phyloP scores from a whole-genome alignment of 805 yeast species.

The Ogataea glucozyma region DNA sequence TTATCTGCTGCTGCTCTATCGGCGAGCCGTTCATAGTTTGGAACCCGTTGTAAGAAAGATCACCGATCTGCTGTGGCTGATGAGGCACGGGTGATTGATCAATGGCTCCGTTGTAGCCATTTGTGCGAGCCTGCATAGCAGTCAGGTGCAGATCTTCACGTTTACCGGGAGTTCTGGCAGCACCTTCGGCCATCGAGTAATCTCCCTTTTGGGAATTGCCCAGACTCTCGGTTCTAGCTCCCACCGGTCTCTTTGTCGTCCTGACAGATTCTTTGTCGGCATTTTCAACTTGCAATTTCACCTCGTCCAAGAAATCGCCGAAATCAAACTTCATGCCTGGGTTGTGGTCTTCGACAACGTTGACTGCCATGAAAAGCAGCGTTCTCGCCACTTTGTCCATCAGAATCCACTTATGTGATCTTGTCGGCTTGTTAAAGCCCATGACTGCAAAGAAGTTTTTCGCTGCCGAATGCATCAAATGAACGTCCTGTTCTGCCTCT shows the following conservation, averaged over 20 bases:
- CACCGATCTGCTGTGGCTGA: neutral
- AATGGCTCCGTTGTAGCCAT: neutral
- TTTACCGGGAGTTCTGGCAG: no score
- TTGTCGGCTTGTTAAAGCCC: conserved; percentile 2
- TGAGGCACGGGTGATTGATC: neutral
- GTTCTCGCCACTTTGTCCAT: conserved; percentile 22
- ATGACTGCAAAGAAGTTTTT: conserved; percentile 19
- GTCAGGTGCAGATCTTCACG: no score
- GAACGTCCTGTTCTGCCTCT: conserved; percentile 25
- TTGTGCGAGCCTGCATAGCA: no score
- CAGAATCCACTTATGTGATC: conserved; percentile 18
- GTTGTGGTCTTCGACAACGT: conserved; percentile 17
- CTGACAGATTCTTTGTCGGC: no score
- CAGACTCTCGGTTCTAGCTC: no score
- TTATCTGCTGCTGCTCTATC: neutral
- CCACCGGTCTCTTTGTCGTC: no score
- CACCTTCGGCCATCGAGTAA: no score
- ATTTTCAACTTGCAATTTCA: conserved; percentile 7
- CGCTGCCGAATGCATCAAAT: conserved; percentile 24
- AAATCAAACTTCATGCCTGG: conserved; percentile 19
- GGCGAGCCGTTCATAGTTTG: neutral
- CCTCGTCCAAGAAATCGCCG: conserved; percentile 24
- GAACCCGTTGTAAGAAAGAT: neutral
- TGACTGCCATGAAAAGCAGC: conserved; percentile 27
- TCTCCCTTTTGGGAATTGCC: no score